Conservation (phyloP, 305 asterid genomes). For the Solanum hybrid region DNA sequence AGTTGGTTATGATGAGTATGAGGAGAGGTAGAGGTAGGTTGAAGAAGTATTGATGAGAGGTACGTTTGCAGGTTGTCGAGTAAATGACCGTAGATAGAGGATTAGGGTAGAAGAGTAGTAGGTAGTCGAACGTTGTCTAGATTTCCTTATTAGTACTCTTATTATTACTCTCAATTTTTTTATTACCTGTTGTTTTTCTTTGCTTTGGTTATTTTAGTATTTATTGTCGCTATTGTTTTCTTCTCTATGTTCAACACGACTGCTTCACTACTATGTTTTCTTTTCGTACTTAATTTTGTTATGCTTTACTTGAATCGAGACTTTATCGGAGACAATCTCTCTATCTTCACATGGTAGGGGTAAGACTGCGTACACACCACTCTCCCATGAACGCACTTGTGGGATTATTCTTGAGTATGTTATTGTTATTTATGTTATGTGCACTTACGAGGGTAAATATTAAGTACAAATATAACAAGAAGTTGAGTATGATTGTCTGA, state of each 20-base stretch:
- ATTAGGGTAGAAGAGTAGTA: neutral
- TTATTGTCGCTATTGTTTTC: neutral
- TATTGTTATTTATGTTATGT: neutral
- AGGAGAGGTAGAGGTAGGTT: neutral
- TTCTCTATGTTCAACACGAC: neutral
- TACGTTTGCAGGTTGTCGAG: neutral
- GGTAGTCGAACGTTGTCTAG: neutral
- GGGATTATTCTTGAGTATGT: neutral
- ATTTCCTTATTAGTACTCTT: neutral
- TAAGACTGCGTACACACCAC: neutral
- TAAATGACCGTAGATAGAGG: neutral
- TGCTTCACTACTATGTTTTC: neutral
- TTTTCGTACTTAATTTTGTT: neutral
- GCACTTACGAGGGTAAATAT: neutral
- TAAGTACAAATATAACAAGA: neutral
- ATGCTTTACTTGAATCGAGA: neutral
- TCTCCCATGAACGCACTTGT: neutral
- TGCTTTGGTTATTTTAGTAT: neutral
- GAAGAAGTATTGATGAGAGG: neutral
- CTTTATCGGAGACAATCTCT: neutral
- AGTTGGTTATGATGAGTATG: neutral
- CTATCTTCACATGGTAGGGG: neutral
- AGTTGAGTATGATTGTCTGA: neutral
- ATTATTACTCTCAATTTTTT: neutral
- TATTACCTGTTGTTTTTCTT: neutral